Evolutionary conservation across 495 filamentous ascomycete genomes (phyloP).

Genomic region (Tuber borchii): DNA sequence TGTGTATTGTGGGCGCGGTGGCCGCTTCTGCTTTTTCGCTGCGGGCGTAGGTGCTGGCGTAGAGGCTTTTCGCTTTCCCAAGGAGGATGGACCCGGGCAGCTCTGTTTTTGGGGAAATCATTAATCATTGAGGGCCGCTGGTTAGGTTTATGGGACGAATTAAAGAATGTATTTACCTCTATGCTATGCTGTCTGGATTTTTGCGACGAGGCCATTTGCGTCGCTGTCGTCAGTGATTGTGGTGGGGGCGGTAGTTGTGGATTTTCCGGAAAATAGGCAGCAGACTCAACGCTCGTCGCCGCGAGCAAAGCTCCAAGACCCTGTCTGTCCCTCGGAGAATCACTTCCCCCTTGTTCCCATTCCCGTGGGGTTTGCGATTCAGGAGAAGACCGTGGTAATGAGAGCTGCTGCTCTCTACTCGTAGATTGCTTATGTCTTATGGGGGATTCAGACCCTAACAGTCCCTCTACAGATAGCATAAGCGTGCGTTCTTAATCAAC

Average conservation of each 20-base stretch:
- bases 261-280: not conserved
- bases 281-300: not conserved
- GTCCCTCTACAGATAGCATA: constrained; percentile 33
- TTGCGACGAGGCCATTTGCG: not conserved
- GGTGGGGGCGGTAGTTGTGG: constrained; percentile 6
- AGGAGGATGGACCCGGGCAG: not conserved
- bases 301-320: not conserved
- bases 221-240: constrained; percentile 14
- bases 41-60: not conserved
- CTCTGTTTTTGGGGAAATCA: not conserved
- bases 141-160: not conserved
- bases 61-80: not conserved
- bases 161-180: not conserved
- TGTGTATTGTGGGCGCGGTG: constrained; percentile 34
- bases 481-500: not conserved
- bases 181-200: not conserved
- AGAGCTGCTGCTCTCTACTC: constrained; percentile 7
- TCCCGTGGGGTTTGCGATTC: not conserved
- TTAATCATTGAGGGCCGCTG: constrained; percentile 6
- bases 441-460: constrained; percentile 28
- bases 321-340: constrained; percentile 6
- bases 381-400: constrained; percentile 10
- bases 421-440: constrained; percentile 5
- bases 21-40: constrained; percentile 22
- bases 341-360: not conserved